phyloP scores from a whole-genome alignment of 2,329 filamentous ascomycete genomes.

The Ascochyta clinopodiicola region DNA sequence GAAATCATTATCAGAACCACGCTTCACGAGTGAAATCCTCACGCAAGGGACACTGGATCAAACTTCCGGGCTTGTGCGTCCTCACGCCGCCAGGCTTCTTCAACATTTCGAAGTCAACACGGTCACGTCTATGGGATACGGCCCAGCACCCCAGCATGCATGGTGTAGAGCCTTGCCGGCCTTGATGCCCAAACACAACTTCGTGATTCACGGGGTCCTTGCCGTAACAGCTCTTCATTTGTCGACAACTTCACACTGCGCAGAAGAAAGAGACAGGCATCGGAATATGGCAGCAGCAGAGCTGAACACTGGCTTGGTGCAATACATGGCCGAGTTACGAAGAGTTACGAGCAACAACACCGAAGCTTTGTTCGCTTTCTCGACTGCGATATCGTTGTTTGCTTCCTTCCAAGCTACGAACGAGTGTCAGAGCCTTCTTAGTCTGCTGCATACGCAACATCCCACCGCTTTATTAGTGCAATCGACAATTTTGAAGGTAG shows the following conservation, averaged over 20 bases:
- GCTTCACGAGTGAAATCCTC: constrained; percentile 18
- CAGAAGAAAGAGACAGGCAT: constrained; percentile 21
- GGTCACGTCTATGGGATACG: constrained; percentile 26
- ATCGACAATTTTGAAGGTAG: constrained; percentile 2
- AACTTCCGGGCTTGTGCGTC: constrained; percentile 17
- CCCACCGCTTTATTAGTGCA: background rate
- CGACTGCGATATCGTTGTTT: constrained; percentile 24
- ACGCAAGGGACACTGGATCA: constrained; percentile 18
- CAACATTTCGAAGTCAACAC: constrained; percentile 33
- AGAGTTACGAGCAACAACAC: constrained; percentile 49
- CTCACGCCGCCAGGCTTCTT: constrained; percentile 26
- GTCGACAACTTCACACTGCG: constrained; percentile 35
- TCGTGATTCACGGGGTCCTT: constrained; percentile 52
- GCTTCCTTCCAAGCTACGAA: constrained; percentile 21
- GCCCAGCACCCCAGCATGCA: constrained; percentile 16
- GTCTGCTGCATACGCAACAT: background rate
- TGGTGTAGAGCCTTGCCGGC: constrained; percentile 37
- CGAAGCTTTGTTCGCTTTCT: constrained; percentile 47
- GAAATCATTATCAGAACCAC: constrained; percentile 10
- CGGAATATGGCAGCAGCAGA: constrained; percentile 30
- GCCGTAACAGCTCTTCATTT: constrained; percentile 54
- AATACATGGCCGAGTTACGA: constrained; percentile 29
- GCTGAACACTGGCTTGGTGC: constrained; percentile 31
- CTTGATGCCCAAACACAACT: constrained; percentile 48
- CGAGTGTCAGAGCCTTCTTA: constrained; percentile 21